Base-by-base conservation (phyloP, 768 basidiomycete species). In the Tylopilus felleus region DNA sequence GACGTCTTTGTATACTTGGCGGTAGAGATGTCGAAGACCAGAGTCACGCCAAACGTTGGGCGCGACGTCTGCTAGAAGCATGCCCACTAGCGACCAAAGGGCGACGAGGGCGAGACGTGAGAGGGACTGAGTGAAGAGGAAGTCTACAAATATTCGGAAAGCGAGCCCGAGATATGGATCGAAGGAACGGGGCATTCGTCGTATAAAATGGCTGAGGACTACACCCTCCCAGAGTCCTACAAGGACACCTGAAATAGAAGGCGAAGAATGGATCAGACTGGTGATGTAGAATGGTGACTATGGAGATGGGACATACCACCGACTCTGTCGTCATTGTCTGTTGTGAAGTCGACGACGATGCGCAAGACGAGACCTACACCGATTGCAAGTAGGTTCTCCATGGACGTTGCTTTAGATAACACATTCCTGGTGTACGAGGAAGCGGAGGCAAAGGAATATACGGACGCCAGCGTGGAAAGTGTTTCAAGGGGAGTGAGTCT, bases 161-260 rank as follows among this genome's bases (percentile, higher is more conserved):
- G 72, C 83, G 55, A 82, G 81, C 14, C 80, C 85, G 50, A 89
- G 71, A 68, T 84, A 88, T 8, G 87, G 88, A 67, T 90, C 88
- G 52, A 76, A 74, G 1, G 87, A 87, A 51, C 53, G 64, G 29
- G 86, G 85, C 69, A 77, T 78, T 65, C 86, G 86, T 56, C 78
- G 79, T 58, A 87, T 69, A 66, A 88, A 89, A 60, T 90, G 88
- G 38, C 82, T 80, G 51, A 88, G 74, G 35, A 89, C 81, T 23
- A 86, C 78, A 45, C 89, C 88, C 69, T 90, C 88, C 86, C 88
- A 90, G 19, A 90, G 73, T 8, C 88, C 89, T 49, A 91, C 75
- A 52, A 90, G 77, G 14, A 84, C 82, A 17, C 84, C 82, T 79
- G 51, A 14, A 8, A 8, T 5, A n/a, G 16, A 42, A 81, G 65